Base-by-base conservation (phyloP, 2,329 filamentous ascomycete genomes). In the Trichophyton schoenleinii region DNA sequence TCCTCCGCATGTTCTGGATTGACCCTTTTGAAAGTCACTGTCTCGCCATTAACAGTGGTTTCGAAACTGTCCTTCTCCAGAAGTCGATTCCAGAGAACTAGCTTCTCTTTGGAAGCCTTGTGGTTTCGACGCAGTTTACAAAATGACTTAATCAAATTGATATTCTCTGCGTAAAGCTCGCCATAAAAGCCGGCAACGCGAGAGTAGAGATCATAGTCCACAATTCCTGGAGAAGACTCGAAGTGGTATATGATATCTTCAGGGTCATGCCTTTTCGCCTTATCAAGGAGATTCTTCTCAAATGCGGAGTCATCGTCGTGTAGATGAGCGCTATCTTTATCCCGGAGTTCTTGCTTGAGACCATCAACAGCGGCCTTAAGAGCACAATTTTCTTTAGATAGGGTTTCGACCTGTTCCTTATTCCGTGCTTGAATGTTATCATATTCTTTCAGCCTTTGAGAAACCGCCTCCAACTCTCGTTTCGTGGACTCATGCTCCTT, bases 71-170 rank as follows among this genome's bases (percentile, higher is more conserved):
- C 68, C 8, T 64, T 64, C 41, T 68, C 59, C 46, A 75, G 62
- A 52, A 66, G 69, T 4, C 62, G 66, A 38, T 70, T 67, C 70
- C 71, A 72, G 58, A 67, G 63, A 5, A 57, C 60, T 9, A 73
- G 62, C 57, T 72, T 75, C 55, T 62, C 67, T 58, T 74, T 74
- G 48, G 71, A 68, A n/a, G 68, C 67, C 57, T 72, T 69, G 3
- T 73, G 63, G 31, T 67, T 69, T 6, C 62, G 62, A 61, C 68
- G 72, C 22, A 75, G 67, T 22, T 66, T 64, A 3, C 61, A 66
- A 61, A 68, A 71, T 2, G 68, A 69, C 20, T 66, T 59, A 4
- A 68, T 42, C 20, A 75, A 64, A 8, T 64, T 70, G 44, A 66
- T 61, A 11, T 70, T 55, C 58, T 72, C 70, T 7, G 60, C 57